Percentiles rank a stretch among this genome's conserved stretches.
These are phyloP conservation scores for Ceratobasidium sp. DNA, from an alignment of 1,284 basidiomycete genomes.

Conservation along the genomic window DNA sequence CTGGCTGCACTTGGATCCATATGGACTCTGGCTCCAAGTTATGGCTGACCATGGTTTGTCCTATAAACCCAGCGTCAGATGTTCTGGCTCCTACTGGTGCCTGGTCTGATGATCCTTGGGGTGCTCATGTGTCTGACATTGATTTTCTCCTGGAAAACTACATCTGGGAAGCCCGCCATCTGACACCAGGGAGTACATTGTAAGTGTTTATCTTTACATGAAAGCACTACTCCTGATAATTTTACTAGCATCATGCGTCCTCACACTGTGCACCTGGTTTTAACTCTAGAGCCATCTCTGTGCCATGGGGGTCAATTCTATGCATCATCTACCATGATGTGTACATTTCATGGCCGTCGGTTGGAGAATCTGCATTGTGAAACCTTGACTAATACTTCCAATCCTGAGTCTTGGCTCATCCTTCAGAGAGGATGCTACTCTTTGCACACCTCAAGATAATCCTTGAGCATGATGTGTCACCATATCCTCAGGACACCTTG, in stretches of 20 bases:
- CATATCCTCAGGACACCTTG: background rate
- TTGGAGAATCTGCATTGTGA: background rate
- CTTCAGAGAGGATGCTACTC: background rate
- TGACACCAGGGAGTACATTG: background rate
- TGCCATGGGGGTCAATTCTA: constrained; percentile 1
- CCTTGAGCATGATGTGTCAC: background rate
- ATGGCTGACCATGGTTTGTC: background rate
- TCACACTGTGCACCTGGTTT: background rate
- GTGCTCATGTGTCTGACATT: background rate
- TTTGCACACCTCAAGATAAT: background rate
- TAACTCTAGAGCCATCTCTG: background rate
- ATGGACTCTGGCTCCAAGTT: background rate
- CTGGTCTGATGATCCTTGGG: background rate
- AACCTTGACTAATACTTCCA: background rate
- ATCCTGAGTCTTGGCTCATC: background rate
- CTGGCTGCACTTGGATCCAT: background rate
- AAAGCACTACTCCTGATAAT: background rate
- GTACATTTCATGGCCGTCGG: background rate
- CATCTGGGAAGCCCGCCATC: background rate
- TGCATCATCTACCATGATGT: background rate
- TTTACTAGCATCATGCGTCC: background rate
- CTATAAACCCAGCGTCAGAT: background rate
- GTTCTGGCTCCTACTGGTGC: background rate
- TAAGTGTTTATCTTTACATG: background rate
- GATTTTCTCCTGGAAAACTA: background rate